Evolutionary conservation across 1,284 basidiomycete species (phyloP), one percentile per base, ranked within the genome.

Genomic region (Coniophora puteana): DNA sequence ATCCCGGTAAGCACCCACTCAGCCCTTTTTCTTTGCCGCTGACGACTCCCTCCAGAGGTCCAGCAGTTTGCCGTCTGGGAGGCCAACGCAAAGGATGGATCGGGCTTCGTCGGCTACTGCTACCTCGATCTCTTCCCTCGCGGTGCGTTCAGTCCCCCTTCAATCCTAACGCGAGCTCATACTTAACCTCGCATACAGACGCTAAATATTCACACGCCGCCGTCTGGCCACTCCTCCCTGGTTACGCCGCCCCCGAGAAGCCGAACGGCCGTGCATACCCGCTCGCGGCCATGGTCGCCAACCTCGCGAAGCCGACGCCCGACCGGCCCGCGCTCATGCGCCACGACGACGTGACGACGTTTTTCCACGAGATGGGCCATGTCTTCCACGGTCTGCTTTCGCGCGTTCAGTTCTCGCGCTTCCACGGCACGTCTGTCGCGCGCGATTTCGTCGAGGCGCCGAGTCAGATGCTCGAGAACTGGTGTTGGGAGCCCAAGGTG

Each of bases 401-500:
- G 54, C 69, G 66, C 45, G 92, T 88, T 16, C 76, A 74, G 50
- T 91, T 80, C 57, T 62, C 78, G 17, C 69, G 82, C 18, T 93
- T 93, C 77, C 86, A 90, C 51, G 88, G 89, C 6, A 89, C 85
- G 17, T 73, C 71, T 30, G 86, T 89, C 25, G 84, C 83, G 1
- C 59, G 83, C 12, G 90, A 93, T 63, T 93, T 93, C 51, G 89
- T 89, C 5, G 89, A 92, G 62, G 87, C 88, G 1, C 90, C 89
- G 0, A 85, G 81, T 14, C 89, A 93, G 65, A 92, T 93, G 90
- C 68, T 93, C 45, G 91, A 93, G 65, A 90, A 93, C 57, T 93
- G 89, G 90, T 80, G 33, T 55, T 90, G 85, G 83, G 86, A 89
- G 54, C 82, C 80, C 1, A 71, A 77, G 44, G 85, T 89, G 6